These are phyloP conservation scores for Termitomyces bulborhizus DNA, from an alignment of 768 basidiomycete species.

Conservation along the genomic window DNA sequence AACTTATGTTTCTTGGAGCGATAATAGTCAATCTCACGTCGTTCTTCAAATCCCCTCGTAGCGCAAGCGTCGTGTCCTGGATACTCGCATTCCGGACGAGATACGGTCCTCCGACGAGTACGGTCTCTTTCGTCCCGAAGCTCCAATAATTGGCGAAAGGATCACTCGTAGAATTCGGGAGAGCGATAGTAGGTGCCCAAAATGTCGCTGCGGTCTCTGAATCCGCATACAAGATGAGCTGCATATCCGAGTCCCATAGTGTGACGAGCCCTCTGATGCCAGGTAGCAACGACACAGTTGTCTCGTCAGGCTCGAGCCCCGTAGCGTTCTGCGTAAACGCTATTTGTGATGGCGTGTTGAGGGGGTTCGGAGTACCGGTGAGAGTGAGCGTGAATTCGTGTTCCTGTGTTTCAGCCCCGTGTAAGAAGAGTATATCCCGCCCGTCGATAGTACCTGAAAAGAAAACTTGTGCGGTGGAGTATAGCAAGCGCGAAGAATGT, in stretches of 20 bases:
- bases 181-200: conserved; percentile 66
- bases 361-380: conserved; percentile 38
- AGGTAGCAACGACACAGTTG: conserved; percentile 47
- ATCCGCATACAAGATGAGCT: conserved; percentile 67
- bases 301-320: conserved; percentile 18
- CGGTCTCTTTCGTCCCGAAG: conserved; percentile 63
- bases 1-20: conserved; percentile 43
- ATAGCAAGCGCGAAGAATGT: conserved; percentile 43
- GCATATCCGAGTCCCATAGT: conserved; percentile 58
- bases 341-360: conserved; percentile 23
- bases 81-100: conserved; percentile 54
- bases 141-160: conserved; percentile 62
- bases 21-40: conserved; percentile 57
- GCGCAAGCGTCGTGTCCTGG: conserved; percentile 41
- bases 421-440: conserved; percentile 59
- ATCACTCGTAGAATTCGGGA: conserved; percentile 18
- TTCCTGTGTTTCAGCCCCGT: conserved; percentile 47
- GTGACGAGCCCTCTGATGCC: conserved; percentile 56
- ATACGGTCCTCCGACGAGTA: conserved; percentile 62
- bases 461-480: conserved; percentile 71
- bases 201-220: conserved; percentile 61
- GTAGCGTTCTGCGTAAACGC: conserved; percentile 19
- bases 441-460: conserved; percentile 57
- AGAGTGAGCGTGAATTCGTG: conserved; percentile 49
- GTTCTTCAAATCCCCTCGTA: conserved; percentile 65